Percentiles rank a stretch among this genome's conserved stretches.
Conservation (phyloP, 805 yeast species). For the Barnettozyma vustinii region DNA sequence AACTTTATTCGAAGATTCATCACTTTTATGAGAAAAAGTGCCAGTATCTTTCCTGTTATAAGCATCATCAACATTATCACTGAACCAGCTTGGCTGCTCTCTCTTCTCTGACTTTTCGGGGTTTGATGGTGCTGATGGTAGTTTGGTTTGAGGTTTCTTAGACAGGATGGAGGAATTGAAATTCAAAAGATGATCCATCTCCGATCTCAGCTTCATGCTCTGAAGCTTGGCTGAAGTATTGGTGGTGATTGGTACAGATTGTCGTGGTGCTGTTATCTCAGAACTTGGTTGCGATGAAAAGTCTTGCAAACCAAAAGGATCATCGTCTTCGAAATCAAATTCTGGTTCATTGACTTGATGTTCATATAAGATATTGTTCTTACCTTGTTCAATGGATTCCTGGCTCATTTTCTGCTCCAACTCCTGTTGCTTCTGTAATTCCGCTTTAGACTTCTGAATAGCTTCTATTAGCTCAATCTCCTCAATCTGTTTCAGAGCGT, state of each 20-base stretch:
- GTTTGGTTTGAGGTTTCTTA: neutral
- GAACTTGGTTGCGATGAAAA: neutral
- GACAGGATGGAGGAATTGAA: neutral
- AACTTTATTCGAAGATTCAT: constrained; percentile 27
- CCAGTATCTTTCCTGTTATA: neutral
- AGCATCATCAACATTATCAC: neutral
- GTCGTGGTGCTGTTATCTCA: neutral
- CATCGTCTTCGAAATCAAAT: constrained; percentile 22
- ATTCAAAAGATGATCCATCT: constrained; percentile 18
- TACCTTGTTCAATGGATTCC: constrained; percentile 31
- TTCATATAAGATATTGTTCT: constrained; percentile 19
- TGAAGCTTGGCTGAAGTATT: neutral
- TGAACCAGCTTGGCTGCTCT: constrained; percentile 9
- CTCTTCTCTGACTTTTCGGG: neutral
- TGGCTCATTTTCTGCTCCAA: constrained; percentile 22
- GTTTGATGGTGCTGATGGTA: neutral
- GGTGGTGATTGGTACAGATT: neutral
- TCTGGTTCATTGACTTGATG: constrained; percentile 17
- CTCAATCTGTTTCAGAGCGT: constrained; percentile 23
- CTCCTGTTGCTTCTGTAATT: constrained; percentile 38
- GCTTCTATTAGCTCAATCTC: constrained; percentile 35
- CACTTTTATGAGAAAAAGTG: constrained; percentile 8
- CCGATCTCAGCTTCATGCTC: constrained; percentile 9
- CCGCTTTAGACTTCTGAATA: constrained; percentile 41
- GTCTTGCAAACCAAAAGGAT: constrained; percentile 1